These are phyloP conservation scores for Pterocarpus macrocarpus DNA, from an alignment of 306 rosid genomes.

Conservation along the genomic window DNA sequence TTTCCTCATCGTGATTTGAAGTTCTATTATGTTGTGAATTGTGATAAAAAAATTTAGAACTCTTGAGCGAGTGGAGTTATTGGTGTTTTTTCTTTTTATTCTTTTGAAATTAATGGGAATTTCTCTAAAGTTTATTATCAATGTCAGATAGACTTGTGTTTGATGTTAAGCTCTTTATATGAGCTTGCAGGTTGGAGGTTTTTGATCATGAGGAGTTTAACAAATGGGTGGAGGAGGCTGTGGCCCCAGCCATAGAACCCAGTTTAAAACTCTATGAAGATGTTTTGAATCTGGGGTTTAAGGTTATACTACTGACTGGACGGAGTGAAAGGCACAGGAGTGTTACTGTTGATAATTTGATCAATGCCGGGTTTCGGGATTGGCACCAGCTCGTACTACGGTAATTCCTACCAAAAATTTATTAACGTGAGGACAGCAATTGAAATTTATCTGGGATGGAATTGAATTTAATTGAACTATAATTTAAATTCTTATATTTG, in stretches of 20 bases:
- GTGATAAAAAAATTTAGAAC: not conserved
- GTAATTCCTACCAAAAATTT: slow-evolving; percentile 49
- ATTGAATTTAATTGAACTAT: no score
- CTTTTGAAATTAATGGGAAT: not conserved
- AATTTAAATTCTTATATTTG: no score
- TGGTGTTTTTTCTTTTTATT: not conserved
- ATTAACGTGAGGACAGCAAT: not conserved
- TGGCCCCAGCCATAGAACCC: slow-evolving; percentile 70
- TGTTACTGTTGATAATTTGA: slow-evolving; percentile 75
- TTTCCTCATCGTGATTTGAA: not conserved
- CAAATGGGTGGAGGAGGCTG: slow-evolving; percentile 78
- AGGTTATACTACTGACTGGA: slow-evolving; percentile 90
- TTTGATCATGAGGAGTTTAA: slow-evolving; percentile 70
- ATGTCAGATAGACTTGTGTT: not conserved
- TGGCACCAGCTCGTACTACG: slow-evolving; percentile 89
- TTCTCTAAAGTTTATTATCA: not conserved
- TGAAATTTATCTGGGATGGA: slow-evolving; percentile 22
- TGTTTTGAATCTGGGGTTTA: slow-evolving; percentile 73
- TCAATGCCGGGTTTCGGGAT: slow-evolving; percentile 69
- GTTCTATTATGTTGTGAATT: not conserved
- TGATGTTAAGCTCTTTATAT: slow-evolving; percentile 31
- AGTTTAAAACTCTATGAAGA: slow-evolving; percentile 85
- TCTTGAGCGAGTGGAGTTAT: not conserved
- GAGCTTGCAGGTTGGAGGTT: slow-evolving; percentile 65
- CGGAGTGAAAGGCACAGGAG: slow-evolving; percentile 71